Evolutionary conservation across 2,329 filamentous ascomycete species (phyloP).

Genomic region (Arachnopeziza araneosa): DNA sequence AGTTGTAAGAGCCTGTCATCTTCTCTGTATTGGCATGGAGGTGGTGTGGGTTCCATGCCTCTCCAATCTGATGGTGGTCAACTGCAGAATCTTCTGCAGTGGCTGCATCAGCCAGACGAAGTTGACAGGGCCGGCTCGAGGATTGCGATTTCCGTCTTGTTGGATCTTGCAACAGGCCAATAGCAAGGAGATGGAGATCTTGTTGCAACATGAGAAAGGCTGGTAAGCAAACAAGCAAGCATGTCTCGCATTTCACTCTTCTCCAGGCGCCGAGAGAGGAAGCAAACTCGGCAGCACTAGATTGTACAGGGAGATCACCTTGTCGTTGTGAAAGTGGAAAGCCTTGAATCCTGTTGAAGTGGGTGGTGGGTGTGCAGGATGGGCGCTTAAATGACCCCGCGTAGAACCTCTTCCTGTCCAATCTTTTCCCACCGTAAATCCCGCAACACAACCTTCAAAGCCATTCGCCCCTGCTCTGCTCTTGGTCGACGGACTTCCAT

Average conservation of each 20-base stretch:
- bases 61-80: not conserved
- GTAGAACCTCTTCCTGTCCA: not conserved
- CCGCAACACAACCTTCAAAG: not conserved
- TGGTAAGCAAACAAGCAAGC: not conserved
- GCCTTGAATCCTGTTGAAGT: not conserved
- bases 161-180: not conserved
- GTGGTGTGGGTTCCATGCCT: not conserved
- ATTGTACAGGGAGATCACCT: not conserved
- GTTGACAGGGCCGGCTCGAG: not conserved
- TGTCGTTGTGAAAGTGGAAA: not conserved
- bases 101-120: not conserved
- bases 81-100: not conserved
- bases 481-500: not conserved
- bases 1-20: not conserved
- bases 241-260: not conserved
- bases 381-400: not conserved
- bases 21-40: no score
- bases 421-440: not conserved
- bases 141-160: not conserved
- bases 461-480: not conserved
- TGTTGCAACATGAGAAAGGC: not conserved
- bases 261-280: not conserved
- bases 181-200: not conserved
- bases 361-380: not conserved
- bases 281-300: not conserved